phyloP scores from a whole-genome alignment of 345 rosid genomes.

The Gossypium stocksii region DNA sequence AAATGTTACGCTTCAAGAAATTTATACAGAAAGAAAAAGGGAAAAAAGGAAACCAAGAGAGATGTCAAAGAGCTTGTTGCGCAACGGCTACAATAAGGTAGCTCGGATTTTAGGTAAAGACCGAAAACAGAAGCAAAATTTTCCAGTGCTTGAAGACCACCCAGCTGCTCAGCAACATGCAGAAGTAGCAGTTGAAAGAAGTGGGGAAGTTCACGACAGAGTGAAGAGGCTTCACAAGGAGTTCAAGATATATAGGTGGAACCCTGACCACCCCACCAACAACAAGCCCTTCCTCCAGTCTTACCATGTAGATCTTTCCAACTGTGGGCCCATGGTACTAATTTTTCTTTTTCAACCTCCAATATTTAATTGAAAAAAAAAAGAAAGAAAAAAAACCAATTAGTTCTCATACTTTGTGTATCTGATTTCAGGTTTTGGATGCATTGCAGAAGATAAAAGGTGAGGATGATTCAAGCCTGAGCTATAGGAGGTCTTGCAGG shows the following conservation, averaged over 20 bases:
- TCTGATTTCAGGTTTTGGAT: constrained; percentile 49
- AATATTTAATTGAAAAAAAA: not conserved
- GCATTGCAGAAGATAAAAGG: constrained; percentile 63
- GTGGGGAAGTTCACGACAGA: constrained; percentile 15
- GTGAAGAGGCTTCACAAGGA: constrained; percentile 38
- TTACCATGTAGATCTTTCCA: constrained; percentile 45
- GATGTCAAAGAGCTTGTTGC: constrained; percentile 31
- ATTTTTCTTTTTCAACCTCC: not conserved
- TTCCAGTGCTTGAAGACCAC: not conserved
- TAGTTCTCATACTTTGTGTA: not conserved
- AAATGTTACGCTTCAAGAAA: not conserved
- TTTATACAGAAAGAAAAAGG: not conserved
- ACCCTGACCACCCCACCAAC: constrained; percentile 40
- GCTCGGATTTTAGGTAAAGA: not conserved
- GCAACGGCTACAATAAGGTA: not conserved
- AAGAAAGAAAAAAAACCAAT: not conserved
- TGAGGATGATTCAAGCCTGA: constrained; percentile 56
- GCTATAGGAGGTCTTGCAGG: constrained; percentile 61
- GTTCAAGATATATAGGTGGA: constrained; percentile 65
- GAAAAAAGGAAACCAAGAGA: not conserved
- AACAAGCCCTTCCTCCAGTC: constrained; percentile 59
- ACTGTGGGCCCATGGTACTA: constrained; percentile 54
- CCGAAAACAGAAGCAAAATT: not conserved
- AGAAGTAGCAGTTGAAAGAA: constrained; percentile 34
- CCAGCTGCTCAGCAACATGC: constrained; percentile 34